A percentile compares a stretch with the other conserved stretches of the same genome.
Evolutionary conservation across 163 green algal genomes (phyloP).

Genomic region (Volvox carteri): DNA sequence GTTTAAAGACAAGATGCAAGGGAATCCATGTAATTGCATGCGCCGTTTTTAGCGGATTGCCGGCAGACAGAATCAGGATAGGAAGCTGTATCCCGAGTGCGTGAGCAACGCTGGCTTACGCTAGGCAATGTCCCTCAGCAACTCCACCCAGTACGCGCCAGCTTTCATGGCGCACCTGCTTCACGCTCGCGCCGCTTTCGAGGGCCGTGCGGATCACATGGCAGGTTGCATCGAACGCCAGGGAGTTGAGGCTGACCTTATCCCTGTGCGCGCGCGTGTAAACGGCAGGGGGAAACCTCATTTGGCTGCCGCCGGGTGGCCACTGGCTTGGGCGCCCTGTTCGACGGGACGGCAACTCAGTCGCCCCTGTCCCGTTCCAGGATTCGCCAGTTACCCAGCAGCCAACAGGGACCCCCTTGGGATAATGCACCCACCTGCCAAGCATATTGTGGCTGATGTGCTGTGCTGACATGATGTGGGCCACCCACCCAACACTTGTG

Average conservation of each 20-base stretch:
- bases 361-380: background rate
- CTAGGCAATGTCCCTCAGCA: too few relatives aligned
- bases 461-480: constrained; percentile 63
- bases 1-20: too few relatives aligned
- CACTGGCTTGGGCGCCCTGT: background rate
- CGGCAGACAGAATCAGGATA: too few relatives aligned
- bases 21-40: too few relatives aligned
- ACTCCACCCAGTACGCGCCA: too few relatives aligned
- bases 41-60: too few relatives aligned
- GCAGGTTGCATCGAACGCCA: constrained; percentile 87
- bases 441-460: constrained; percentile 67
- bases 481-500: constrained; percentile 54
- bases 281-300: too few relatives aligned
- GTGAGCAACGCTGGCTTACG: too few relatives aligned
- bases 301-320: too few relatives aligned
- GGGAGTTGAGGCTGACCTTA: constrained; percentile 83
- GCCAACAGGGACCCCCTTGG: background rate
- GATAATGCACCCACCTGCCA: constrained; percentile 30
- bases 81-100: too few relatives aligned
- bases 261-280: constrained; percentile 55
- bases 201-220: constrained; percentile 84
- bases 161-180: constrained; percentile 31
- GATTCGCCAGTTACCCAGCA: background rate
- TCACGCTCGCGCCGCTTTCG: constrained; percentile 77
- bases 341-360: background rate